Base-by-base conservation (phyloP, 2,329 filamentous ascomycete genomes). In the Penicillium nordicum region DNA sequence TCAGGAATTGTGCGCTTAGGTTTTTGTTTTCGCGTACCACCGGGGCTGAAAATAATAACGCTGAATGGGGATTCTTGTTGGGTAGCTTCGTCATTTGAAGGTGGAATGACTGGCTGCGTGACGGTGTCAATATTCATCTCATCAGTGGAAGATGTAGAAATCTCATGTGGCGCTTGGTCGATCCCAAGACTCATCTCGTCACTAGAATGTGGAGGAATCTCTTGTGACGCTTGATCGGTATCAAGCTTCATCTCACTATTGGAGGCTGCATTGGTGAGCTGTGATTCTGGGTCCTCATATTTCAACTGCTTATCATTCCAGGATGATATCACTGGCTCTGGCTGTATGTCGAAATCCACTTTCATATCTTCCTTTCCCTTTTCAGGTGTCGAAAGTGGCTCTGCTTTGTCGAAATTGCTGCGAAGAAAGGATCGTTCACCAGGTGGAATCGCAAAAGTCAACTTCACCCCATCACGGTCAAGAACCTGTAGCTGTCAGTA, bases 361-460 rank as follows among this genome's bases (percentile, higher is more conserved):
- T 50, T 34, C 6, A 10, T 11, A 23, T 57, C 30, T 14, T 34
- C 23, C 12, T 49, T 41, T 21, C 25, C 37, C 11, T 48, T 29
- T 23, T 55, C 47, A 27, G 45, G n/a, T 25, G 55, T 48, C 1
- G 16, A 46, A 30, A 23, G 30, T 14, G 44, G 42, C 4, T 55
- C 49, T 5, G 18, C 27, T 34, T 55, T 36, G 42, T 16, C n/a
- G n/a, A 50, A 30, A 18, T 27, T 43, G 43, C 58, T 50, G 23
- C 59, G 57, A 38, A 75, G 64, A 53, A 75, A 70, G 25, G 73
- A 63, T 16, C 71, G 69, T 45, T 71, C 68, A 6, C 74, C 75
- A 43, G 72, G 60, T n/a, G 76, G 75, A 27, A 78, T 64, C 5
- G 68, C 64, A 56, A 78, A 75, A 7, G 69, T 73, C 36, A 79